These are phyloP conservation scores for Lepidium africanum DNA, from an alignment of 345 rosid genomes.

Conservation along the genomic window DNA sequence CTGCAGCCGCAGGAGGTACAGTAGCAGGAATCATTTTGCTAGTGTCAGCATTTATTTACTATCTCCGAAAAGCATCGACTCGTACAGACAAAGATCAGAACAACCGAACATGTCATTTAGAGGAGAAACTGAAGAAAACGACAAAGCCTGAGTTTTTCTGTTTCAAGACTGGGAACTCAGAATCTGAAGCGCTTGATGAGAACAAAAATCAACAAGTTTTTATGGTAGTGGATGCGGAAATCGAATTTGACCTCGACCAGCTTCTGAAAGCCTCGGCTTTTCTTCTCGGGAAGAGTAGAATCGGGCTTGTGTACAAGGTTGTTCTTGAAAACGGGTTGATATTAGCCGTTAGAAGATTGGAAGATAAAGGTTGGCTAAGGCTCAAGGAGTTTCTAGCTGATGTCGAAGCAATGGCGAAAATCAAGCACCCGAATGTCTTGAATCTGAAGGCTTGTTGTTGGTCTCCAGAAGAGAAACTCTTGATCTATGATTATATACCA, in stretches of 20 bases:
- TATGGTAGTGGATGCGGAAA: slow-evolving; percentile 50
- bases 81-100: slow-evolving; percentile 15
- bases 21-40: slow-evolving; percentile 44
- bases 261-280: slow-evolving; percentile 88
- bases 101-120: slow-evolving; percentile 19
- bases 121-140: slow-evolving; percentile 36
- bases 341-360: slow-evolving; percentile 75
- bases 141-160: slow-evolving; percentile 47
- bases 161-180: slow-evolving; percentile 38
- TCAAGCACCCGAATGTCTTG: slow-evolving; percentile 72
- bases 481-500: slow-evolving; percentile 74
- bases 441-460: slow-evolving; percentile 86
- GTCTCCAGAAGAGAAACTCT: slow-evolving; percentile 80
- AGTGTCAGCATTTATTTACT: slow-evolving; percentile 38
- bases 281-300: slow-evolving; percentile 81
- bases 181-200: slow-evolving; percentile 36
- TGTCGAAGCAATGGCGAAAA: slow-evolving; percentile 79
- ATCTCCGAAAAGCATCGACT: slow-evolving; percentile 31
- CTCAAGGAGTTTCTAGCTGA: slow-evolving; percentile 80
- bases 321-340: slow-evolving; percentile 63
- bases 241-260: slow-evolving; percentile 66
- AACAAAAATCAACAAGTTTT: slow-evolving; percentile 51
- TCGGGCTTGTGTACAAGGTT: slow-evolving; percentile 79
- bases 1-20: slow-evolving; percentile 7
- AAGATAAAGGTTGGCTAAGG: slow-evolving; percentile 62